Conservation (phyloP, 495 filamentous ascomycete genomes). For the Echria macrotheca region DNA sequence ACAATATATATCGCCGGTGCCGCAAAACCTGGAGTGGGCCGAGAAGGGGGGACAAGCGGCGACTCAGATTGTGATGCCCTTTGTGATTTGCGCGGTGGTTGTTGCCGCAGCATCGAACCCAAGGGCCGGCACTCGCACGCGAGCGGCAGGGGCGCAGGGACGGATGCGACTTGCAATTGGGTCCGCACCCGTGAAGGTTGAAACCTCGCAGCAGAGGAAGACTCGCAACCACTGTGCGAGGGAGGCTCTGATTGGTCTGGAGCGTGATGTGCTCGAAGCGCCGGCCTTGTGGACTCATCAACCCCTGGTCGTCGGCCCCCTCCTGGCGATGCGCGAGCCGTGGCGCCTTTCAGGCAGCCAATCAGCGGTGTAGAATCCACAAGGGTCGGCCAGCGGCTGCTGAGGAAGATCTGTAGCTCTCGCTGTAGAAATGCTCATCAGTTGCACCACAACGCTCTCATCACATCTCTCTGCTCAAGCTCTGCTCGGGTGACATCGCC, state of each 20-base stretch:
- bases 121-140: slow-evolving; percentile 12
- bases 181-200: slow-evolving; percentile 10
- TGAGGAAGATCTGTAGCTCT: not conserved
- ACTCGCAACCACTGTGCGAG: not conserved
- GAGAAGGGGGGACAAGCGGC: too few relatives aligned
- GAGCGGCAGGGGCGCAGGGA: slow-evolving; percentile 2
- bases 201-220: slow-evolving; percentile 10
- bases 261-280: slow-evolving; percentile 13
- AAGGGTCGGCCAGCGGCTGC: slow-evolving; percentile 1
- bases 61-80: too few relatives aligned
- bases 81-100: too few relatives aligned
- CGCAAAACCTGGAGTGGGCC: too few relatives aligned
- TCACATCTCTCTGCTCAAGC: too few relatives aligned
- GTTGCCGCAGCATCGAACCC: too few relatives aligned
- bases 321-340: not conserved
- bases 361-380: not conserved
- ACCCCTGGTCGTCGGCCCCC: too few relatives aligned
- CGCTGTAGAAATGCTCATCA: too few relatives aligned
- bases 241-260: slow-evolving; percentile 3
- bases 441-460: too few relatives aligned
- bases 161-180: slow-evolving; percentile 12
- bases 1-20: too few relatives aligned
- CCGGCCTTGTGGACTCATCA: slow-evolving; percentile 16
- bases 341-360: slow-evolving; percentile 1
- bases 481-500: too few relatives aligned